phyloP scores from a whole-genome alignment of 768 basidiomycete genomes.

The Saitozyma podzolica region DNA sequence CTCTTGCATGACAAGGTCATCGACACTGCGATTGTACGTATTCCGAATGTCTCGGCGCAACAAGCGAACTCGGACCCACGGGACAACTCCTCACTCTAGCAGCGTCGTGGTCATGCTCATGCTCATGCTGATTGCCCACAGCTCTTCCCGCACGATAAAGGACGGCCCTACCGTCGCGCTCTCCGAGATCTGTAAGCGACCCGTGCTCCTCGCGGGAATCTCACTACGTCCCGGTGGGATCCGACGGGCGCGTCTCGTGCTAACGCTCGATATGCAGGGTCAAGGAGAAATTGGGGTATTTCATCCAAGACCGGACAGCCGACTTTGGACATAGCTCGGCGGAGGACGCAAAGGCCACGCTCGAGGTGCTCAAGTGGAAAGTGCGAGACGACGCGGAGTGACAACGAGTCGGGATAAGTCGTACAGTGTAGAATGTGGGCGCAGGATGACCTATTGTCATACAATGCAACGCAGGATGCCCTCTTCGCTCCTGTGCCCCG shows the following conservation, averaged over 20 bases:
- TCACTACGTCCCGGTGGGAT: too few relatives aligned
- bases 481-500: too few relatives aligned
- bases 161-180: constrained; percentile 72
- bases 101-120: too few relatives aligned
- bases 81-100: too few relatives aligned
- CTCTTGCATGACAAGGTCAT: constrained; percentile 80
- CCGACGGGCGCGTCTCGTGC: not conserved
- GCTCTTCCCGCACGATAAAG: constrained; percentile 81
- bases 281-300: constrained; percentile 73
- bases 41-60: not conserved
- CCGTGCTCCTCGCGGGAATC: not conserved
- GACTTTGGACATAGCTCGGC: constrained; percentile 81
- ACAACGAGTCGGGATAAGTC: too few relatives aligned
- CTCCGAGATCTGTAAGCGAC: constrained; percentile 73
- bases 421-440: too few relatives aligned
- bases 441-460: too few relatives aligned
- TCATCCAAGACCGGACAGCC: constrained; percentile 77
- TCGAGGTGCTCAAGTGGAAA: constrained; percentile 84
- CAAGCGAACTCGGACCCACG: too few relatives aligned
- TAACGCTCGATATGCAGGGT: constrained; percentile 58
- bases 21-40: constrained; percentile 69
- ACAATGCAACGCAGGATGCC: too few relatives aligned
- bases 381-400: constrained; percentile 59
- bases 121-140: constrained; percentile 6
- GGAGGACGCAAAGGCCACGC: constrained; percentile 83